Conservation (phyloP, 192 early-diverging fungal species). For the Gamsiella multidivaricata region DNA sequence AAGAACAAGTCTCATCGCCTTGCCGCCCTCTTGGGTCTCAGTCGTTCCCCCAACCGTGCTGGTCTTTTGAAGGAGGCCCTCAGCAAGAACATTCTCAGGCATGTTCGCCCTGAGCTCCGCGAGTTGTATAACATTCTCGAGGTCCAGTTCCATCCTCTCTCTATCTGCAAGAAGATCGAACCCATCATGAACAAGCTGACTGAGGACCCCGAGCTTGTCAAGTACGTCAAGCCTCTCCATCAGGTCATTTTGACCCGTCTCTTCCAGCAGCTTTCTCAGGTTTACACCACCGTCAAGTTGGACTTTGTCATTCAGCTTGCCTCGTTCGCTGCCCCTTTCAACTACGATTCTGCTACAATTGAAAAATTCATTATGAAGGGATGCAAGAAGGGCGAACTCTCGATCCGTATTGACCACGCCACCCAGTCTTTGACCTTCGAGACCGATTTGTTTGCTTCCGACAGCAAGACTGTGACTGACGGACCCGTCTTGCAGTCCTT, state of each 20-base stretch:
- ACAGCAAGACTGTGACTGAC: slow-evolving; percentile 79
- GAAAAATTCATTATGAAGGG: slow-evolving; percentile 99
- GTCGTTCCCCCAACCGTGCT: slow-evolving; percentile 86
- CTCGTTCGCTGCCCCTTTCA: slow-evolving; percentile 87
- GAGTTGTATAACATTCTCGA: slow-evolving; percentile 96
- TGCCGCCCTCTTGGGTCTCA: slow-evolving; percentile 88
- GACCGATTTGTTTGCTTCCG: slow-evolving; percentile 85
- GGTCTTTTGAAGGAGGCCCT: slow-evolving; percentile 91
- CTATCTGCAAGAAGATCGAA: slow-evolving; percentile 96
- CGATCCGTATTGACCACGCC: slow-evolving; percentile 94
- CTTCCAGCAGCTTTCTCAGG: slow-evolving; percentile 97
- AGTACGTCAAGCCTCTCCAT: slow-evolving; percentile 94
- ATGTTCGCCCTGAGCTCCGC: slow-evolving; percentile 88
- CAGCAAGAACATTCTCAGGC: slow-evolving; percentile 85
- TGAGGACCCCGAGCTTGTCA: slow-evolving; percentile 79
- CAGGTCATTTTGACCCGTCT: slow-evolving; percentile 97
- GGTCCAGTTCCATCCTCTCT: slow-evolving; percentile 98
- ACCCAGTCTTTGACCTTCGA: slow-evolving; percentile 92
- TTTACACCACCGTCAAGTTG: slow-evolving; percentile 97
- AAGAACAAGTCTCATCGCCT: slow-evolving; percentile 85
- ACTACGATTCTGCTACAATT: slow-evolving; percentile 86
- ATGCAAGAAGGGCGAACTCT: slow-evolving; percentile 94
- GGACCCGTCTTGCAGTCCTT: slow-evolving; percentile 86
- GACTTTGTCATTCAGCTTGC: slow-evolving; percentile 92
- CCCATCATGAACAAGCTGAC: slow-evolving; percentile 84